phyloP scores from a whole-genome alignment of 768 basidiomycete species.

The Kwoniella europaea region DNA sequence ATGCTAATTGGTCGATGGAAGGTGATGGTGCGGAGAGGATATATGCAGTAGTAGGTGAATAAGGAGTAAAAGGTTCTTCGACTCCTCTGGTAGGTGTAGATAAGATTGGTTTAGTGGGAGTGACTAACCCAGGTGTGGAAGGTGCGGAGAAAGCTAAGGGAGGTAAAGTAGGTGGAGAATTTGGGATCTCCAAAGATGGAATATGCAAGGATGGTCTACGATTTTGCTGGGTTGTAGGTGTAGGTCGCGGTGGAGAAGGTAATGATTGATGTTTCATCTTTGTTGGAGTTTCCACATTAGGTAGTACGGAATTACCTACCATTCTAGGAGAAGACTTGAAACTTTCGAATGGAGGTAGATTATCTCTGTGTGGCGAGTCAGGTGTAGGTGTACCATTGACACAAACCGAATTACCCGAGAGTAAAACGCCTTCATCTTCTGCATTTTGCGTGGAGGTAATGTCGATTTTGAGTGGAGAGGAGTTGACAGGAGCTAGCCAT shows the following conservation, averaged over 20 bases:
- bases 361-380: constrained; percentile 1
- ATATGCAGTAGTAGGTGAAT: constrained; percentile 40
- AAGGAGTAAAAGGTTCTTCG: constrained; percentile 19
- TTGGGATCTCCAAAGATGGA: constrained; percentile 6
- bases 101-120: constrained; percentile 9
- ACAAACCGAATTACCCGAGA: not conserved
- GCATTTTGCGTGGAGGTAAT: not conserved
- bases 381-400: not conserved
- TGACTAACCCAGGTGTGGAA: not conserved
- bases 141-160: constrained; percentile 10
- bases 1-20: constrained; percentile 14
- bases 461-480: not conserved
- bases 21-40: constrained; percentile 32
- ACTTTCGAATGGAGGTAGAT: constrained; percentile 27
- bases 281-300: not conserved
- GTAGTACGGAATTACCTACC: not conserved
- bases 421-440: not conserved
- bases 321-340: constrained; percentile 19
- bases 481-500: constrained; percentile 2
- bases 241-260: constrained; percentile 7
- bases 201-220: constrained; percentile 11
- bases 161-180: constrained; percentile 11
- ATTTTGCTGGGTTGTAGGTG: not conserved
- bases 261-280: constrained; percentile 12
- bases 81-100: constrained; percentile 1